These are phyloP conservation scores for Hypoxylon fuscum DNA, from an alignment of 495 filamentous ascomycete species.

Conservation along the genomic window DNA sequence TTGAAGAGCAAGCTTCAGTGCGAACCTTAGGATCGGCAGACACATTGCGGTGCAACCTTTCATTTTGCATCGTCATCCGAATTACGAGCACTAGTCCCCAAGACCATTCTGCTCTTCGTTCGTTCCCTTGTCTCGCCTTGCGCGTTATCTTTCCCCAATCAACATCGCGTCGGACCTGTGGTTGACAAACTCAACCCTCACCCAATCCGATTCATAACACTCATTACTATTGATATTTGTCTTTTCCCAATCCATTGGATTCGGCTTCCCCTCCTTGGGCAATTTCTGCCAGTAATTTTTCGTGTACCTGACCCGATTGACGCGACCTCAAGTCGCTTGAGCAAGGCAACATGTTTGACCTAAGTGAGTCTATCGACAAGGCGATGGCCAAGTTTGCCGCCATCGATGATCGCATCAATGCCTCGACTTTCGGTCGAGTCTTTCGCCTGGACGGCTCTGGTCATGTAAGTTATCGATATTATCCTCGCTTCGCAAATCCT, in stretches of 20 bases:
- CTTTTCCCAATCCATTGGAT: neutral
- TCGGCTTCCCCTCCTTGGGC: constrained; percentile 3
- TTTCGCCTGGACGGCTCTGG: constrained; percentile 77
- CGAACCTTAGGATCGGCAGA: constrained; percentile 29
- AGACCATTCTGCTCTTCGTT: neutral
- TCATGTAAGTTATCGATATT: constrained; percentile 60
- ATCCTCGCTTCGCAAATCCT: neutral
- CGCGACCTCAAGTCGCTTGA: constrained; percentile 11
- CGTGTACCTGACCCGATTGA: constrained; percentile 11
- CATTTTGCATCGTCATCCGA: constrained; percentile 26
- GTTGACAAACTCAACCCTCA: neutral
- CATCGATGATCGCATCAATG: constrained; percentile 50
- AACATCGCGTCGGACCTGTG: constrained; percentile 8
- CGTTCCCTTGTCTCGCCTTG: constrained; percentile 13
- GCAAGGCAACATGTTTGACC: constrained; percentile 17
- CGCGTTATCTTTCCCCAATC: neutral
- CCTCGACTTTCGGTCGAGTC: constrained; percentile 68
- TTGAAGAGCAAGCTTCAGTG: constrained; percentile 6
- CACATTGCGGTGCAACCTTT: constrained; percentile 27
- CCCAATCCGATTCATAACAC: constrained; percentile 1
- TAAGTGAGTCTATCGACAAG: constrained; percentile 22
- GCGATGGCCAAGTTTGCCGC: constrained; percentile 21
- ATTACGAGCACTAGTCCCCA: constrained; percentile 1
- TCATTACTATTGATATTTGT: neutral
- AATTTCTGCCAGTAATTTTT: neutral